Base-by-base conservation (phyloP, 1,284 basidiomycete genomes). In the Amylostereum areolatum region DNA sequence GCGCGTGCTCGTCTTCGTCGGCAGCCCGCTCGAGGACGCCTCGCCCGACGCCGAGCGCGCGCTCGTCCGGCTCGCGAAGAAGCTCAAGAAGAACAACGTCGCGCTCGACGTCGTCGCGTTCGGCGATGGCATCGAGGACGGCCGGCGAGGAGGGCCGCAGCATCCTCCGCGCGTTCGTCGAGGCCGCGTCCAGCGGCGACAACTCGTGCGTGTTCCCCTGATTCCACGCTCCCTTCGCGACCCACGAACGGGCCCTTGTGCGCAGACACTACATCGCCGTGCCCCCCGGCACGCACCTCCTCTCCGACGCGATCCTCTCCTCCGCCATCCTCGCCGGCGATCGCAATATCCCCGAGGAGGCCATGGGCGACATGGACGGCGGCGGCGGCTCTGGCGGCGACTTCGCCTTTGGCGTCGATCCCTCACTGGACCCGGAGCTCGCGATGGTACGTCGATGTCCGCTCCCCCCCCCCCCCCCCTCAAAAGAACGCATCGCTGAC, bases 61-160 rank as follows among this genome's bases (percentile, higher is more conserved):
- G 52, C 82, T 96, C 75, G 73, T 90, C 57, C 85, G 83, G 66
- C 80, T 99, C 12, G 96, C 94, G 25, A 97, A 96, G 76, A 96
- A 93, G 68, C 77, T 99, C 58, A 97, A 97, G 77, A 99, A 99
- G 85, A 99, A 98, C 70, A 99, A 98, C 61, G 93, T 99, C 37
- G 90, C 94, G 0, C 81, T 99, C 10, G 96, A 99, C 68, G 77
- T 99, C 51, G 74, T 98, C 36, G 84, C 81, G 12, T 98, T 85
- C 58, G 83, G 87, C 0, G 82, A 85, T 56, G 82, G 80, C 4
- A 80, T 87, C 46, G 84, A 86, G 60, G 78, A 83, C n/a, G 52
- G 76, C 78, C n/a, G 83, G 79, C 50, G 80, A 83, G 52, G 76
- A 77, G 28, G 83, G 79, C 50, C 74, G 76, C 50, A 73, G 72